Base-by-base conservation (phyloP, 352 stramenopile species). In the Globisporangium echinulatum region DNA sequence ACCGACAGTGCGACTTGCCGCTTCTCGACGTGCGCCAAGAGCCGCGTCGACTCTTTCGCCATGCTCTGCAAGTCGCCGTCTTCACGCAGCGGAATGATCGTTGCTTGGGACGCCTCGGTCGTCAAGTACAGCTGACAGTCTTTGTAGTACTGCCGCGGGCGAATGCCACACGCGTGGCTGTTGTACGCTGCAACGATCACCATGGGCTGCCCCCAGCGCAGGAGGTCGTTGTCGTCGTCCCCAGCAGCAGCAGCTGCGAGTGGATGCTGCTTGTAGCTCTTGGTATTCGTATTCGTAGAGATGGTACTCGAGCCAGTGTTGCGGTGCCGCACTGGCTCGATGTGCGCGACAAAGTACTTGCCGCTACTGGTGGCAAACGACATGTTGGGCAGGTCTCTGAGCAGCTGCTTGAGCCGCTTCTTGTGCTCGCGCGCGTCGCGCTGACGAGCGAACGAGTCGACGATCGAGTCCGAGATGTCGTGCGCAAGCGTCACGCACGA, bases 311-410 rank as follows among this genome's bases (percentile, higher is more conserved):
- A 25, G 25, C 25, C 25, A 25, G 25, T 25, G 25, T 25, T 49
- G 14, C 77, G 68, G 43, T 78, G 76, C 3, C 63, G 66, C 3
- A 85, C 72, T 2, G 72, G 69, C 58, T 76, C 63, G 19, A 85
- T 57, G 19, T 63, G 77, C 5, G 74, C 82, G 14, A 88, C 62
- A 67, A 86, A 91, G 52, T 86, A 85, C 58, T 81, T 72, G 49
- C 79, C 79, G 50, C 72, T 49, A 1, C 65, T 67, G 49, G 75
- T 70, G 14, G 78, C 74, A 54, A 91, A 87, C 47, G 75, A 85
- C 79, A 91, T 91, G 63, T 91, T 91, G 4, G 82, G 82, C 57
- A 91, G 53, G 54, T 91, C 69, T 49, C 82, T 87, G 60, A 87
- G 79, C 9, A 89, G 56, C 43, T 72, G 59, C 48, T 79, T 77